Percentiles rank a stretch among this genome's conserved stretches.
Conservation (phyloP, 2,329 filamentous ascomycete genomes). For the Aspergillus texensis region DNA sequence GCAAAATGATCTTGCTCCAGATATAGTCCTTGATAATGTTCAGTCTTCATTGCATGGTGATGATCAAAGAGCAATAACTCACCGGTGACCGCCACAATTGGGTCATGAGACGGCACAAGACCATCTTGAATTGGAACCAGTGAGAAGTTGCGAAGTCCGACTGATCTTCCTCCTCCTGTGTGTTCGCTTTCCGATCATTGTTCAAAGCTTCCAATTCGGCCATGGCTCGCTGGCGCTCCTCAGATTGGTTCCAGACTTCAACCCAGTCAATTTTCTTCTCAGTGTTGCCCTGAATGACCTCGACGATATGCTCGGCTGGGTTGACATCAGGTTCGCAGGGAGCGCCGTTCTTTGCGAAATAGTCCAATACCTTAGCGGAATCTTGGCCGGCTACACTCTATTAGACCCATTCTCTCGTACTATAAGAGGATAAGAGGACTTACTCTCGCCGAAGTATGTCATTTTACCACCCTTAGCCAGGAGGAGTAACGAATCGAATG, state of each 20-base stretch:
- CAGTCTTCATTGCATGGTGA: background rate
- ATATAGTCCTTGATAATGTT: slow-evolving; percentile 39
- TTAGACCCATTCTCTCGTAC: background rate
- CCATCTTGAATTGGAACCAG: slow-evolving; percentile 44
- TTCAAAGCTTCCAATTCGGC: slow-evolving; percentile 32
- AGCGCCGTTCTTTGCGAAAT: slow-evolving; percentile 58
- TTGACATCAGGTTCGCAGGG: slow-evolving; percentile 56
- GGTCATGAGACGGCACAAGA: slow-evolving; percentile 35
- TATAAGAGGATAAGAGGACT: slow-evolving; percentile 6
- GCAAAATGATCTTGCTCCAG: slow-evolving; percentile 54
- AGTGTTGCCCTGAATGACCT: slow-evolving; percentile 35
- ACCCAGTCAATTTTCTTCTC: slow-evolving; percentile 34
- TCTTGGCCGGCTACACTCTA: slow-evolving; percentile 33
- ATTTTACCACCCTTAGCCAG: slow-evolving; percentile 67
- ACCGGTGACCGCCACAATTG: slow-evolving; percentile 40
- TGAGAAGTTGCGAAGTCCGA: slow-evolving; percentile 42
- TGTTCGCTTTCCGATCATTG: slow-evolving; percentile 19
- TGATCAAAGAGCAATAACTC: slow-evolving; percentile 8
- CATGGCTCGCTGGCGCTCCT: slow-evolving; percentile 30
- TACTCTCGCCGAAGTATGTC: slow-evolving; percentile 65
- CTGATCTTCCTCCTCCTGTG: slow-evolving; percentile 33
- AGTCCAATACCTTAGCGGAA: slow-evolving; percentile 47
- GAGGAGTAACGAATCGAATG: slow-evolving; percentile 68
- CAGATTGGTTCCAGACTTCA: slow-evolving; percentile 34
- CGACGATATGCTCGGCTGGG: slow-evolving; percentile 53